Percentiles rank a stretch among this genome's conserved stretches.
phyloP scores from a whole-genome alignment of 352 stramenopile genomes.

The Nothophytophthora sp. region DNA sequence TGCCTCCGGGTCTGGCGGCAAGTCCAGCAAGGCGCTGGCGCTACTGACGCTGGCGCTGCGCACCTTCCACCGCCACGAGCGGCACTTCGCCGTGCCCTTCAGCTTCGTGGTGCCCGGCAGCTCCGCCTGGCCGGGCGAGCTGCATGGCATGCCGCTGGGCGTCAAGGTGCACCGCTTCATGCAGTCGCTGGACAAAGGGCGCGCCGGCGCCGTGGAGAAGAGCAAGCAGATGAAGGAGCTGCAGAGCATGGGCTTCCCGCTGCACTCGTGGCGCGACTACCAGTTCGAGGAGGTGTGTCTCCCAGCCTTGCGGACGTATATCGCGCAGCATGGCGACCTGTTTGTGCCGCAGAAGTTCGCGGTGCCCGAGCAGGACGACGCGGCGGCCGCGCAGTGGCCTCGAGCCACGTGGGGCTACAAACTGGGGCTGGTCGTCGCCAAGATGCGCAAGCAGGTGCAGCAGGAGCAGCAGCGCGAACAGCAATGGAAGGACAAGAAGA shows the following conservation, averaged over 20 bases:
- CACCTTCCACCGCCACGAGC: constrained; percentile 56
- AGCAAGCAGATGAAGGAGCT: constrained; percentile 42
- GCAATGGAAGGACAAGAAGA: constrained; percentile 19
- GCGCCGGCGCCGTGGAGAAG: constrained; percentile 23
- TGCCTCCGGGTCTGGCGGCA: no score
- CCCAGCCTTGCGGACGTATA: constrained; percentile 83
- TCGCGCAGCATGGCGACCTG: constrained; percentile 78
- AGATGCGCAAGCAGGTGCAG: constrained; percentile 73
- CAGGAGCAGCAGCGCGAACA: constrained; percentile 24
- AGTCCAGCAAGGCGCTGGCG: not conserved
- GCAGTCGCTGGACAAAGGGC: constrained; percentile 21
- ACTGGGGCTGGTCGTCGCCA: constrained; percentile 88
- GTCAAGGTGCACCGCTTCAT: constrained; percentile 62
- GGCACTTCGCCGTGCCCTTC: constrained; percentile 68
- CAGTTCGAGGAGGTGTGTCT: constrained; percentile 59
- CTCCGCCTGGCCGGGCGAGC: constrained; percentile 38
- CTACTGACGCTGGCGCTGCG: constrained; percentile 50
- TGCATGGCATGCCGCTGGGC: constrained; percentile 57
- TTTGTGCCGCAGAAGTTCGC: constrained; percentile 94
- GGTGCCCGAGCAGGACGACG: constrained; percentile 58
- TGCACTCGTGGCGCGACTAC: constrained; percentile 63
- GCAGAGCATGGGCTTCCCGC: constrained; percentile 53
- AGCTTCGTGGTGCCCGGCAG: constrained; percentile 24
- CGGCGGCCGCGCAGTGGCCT: constrained; percentile 51
- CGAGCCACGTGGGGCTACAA: constrained; percentile 79